phyloP scores from a whole-genome alignment of 2,329 filamentous ascomycete genomes.

The Hypoxylon sp. region DNA sequence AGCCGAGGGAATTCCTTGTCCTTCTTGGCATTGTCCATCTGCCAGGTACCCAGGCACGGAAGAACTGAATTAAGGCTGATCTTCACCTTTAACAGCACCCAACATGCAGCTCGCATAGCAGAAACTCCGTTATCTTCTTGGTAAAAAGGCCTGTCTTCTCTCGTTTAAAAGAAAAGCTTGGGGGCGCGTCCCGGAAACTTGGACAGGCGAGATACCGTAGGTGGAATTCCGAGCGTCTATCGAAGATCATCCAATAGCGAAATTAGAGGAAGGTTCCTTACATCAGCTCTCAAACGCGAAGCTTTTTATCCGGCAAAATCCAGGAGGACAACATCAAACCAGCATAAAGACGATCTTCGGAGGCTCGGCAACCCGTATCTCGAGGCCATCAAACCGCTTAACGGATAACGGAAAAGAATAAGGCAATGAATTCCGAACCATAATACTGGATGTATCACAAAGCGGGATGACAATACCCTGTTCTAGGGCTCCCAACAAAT shows the following conservation, averaged over 20 bases:
- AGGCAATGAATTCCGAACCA: conserved; percentile 14
- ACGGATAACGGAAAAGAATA: neutral
- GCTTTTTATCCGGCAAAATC: conserved; percentile 23
- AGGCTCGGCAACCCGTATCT: conserved; percentile 25
- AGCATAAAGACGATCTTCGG: conserved; percentile 27
- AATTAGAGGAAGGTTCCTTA: conserved; percentile 20
- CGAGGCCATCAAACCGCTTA: conserved; percentile 4
- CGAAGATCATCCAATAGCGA: conserved; percentile 31
- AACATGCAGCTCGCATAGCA: conserved; percentile 29
- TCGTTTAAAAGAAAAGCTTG: conserved; percentile 9
- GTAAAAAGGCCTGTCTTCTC: conserved; percentile 31
- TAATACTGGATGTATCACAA: conserved; percentile 11
- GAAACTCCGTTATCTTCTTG: conserved; percentile 45
- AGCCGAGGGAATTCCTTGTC: conserved; percentile 32
- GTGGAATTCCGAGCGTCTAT: conserved; percentile 32
- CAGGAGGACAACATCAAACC: conserved; percentile 17
- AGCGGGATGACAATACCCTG: conserved; percentile 19
- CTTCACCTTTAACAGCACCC: conserved; percentile 46
- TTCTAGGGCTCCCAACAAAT: conserved; percentile 39
- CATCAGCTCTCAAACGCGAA: conserved; percentile 14
- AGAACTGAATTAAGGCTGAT: conserved; percentile 46
- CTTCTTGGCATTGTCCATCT: conserved; percentile 39
- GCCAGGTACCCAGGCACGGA: conserved; percentile 46
- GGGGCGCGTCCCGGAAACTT: conserved; percentile 35
- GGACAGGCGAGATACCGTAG: conserved; percentile 38